A percentile compares a stretch with the other conserved stretches of the same genome.
Conservation (phyloP, 371 early-diverging fungal species). For the Lichtheimia hyalospora region DNA sequence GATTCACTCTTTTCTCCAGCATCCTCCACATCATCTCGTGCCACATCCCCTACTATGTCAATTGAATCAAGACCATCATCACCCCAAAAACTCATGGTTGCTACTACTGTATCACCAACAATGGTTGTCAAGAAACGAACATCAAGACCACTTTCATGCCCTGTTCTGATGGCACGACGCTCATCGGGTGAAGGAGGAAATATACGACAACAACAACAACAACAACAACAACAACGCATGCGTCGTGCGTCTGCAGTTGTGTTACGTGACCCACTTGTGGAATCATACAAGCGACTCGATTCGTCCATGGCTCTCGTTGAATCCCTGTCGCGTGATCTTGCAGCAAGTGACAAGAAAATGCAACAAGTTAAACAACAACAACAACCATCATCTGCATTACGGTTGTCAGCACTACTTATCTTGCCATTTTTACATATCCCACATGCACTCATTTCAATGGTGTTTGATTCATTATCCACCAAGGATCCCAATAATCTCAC, state of each 20-base stretch:
- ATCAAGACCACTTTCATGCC: slow-evolving; percentile 14
- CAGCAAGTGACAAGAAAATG: slow-evolving; percentile 2
- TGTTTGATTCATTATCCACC: slow-evolving; percentile 24
- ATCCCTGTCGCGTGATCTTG: slow-evolving; percentile 47
- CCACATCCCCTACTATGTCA: slow-evolving; percentile 6
- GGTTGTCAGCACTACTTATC: slow-evolving; percentile 24
- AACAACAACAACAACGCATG: slow-evolving; percentile 5
- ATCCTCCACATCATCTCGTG: slow-evolving; percentile 11
- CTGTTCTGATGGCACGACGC: slow-evolving; percentile 8
- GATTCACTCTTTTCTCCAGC: slow-evolving; percentile 10
- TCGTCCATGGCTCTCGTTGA: slow-evolving; percentile 46
- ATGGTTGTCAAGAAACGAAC: slow-evolving; percentile 6
- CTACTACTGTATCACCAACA: slow-evolving; percentile 16
- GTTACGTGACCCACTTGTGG: slow-evolving; percentile 25
- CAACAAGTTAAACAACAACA: background rate
- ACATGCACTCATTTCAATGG: slow-evolving; percentile 35
- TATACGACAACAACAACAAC: too few relatives aligned
- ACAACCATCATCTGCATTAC: slow-evolving; percentile 2
- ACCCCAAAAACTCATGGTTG: background rate
- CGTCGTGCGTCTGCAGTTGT: background rate
- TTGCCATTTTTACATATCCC: slow-evolving; percentile 41
- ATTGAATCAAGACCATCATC: slow-evolving; percentile 1
- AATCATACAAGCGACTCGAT: slow-evolving; percentile 43
- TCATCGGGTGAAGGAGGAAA: too few relatives aligned
- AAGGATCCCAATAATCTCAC: slow-evolving; percentile 18